Evolutionary conservation across 2,329 filamentous ascomycete genomes (phyloP).

Genomic region (Endoconidiophora polonica): DNA sequence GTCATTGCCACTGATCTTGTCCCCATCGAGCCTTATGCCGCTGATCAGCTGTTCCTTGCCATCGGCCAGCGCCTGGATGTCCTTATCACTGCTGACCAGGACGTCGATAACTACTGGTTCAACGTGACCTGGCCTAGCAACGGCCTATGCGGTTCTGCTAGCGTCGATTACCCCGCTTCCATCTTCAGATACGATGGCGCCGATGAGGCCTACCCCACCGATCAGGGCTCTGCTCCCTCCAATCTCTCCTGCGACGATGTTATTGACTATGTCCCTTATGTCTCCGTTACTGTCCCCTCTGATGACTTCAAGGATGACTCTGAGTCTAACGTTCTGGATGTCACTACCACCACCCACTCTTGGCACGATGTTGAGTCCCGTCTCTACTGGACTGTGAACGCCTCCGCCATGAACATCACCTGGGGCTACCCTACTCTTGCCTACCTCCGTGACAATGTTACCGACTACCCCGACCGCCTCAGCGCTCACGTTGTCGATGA

Average conservation of each 20-base stretch:
- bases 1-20: conserved; percentile 51
- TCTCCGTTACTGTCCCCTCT: conserved; percentile 17
- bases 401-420: conserved; percentile 21
- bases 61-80: conserved; percentile 34
- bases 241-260: conserved; percentile 16
- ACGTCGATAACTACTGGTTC: conserved; percentile 19
- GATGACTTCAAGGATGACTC: conserved; percentile 17
- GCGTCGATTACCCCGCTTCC: conserved; percentile 19
- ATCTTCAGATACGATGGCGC: conserved; percentile 25
- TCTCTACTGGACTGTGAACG: conserved; percentile 22
- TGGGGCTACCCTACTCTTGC: conserved; percentile 26
- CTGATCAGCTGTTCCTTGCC: conserved; percentile 41
- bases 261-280: conserved; percentile 17
- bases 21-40: conserved; percentile 43
- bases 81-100: conserved; percentile 22
- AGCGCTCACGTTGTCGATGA: conserved; percentile 15
- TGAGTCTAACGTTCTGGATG: conserved; percentile 16
- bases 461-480: conserved; percentile 13
- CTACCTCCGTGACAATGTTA: conserved; percentile 15
- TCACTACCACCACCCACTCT: conserved; percentile 14
- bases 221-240: conserved; percentile 17
- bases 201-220: conserved; percentile 17
- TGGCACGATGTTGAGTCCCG: conserved; percentile 15
- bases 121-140: conserved; percentile 21
- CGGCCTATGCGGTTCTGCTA: conserved; percentile 20